Evolutionary conservation across 108 stramenopile genomes (phyloP).

Genomic region (Pseudonitzschia multiseries): DNA sequence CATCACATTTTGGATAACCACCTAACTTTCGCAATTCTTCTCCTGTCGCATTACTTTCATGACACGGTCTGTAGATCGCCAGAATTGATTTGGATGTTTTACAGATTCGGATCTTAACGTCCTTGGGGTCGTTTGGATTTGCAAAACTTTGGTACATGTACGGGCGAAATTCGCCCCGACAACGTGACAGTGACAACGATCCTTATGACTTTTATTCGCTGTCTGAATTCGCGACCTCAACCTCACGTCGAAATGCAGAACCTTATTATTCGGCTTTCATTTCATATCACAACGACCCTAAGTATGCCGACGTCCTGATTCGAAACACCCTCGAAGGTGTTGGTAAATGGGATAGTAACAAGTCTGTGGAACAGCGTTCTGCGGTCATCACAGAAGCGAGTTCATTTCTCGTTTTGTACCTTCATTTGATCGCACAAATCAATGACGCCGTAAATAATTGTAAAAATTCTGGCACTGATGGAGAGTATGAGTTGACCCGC

Average conservation of each 20-base stretch:
- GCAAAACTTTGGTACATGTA: conserved; percentile 66
- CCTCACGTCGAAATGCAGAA: conserved; percentile 50
- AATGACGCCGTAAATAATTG: conserved; percentile 54
- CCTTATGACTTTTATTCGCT: conserved; percentile 53
- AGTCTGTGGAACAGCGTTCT: conserved; percentile 45
- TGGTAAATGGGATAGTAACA: conserved; percentile 48
- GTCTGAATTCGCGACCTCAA: conserved; percentile 51
- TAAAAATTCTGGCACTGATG: conserved; percentile 35
- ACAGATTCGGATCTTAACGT: conserved; percentile 48
- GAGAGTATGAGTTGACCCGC: conserved; percentile 39
- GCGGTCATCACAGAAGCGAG: conserved; percentile 53
- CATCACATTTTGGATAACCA: too few species aligned
- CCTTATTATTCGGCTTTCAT: conserved; percentile 59
- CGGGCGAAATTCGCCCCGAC: conserved; percentile 64
- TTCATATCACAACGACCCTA: conserved; percentile 47
- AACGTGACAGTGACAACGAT: conserved; percentile 50
- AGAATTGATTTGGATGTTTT: conserved; percentile 71
- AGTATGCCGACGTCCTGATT: conserved; percentile 63
- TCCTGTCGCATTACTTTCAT: neutral
- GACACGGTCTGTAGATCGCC: conserved; percentile 15
- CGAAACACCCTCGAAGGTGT: conserved; percentile 47
- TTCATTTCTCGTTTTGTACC: conserved; percentile 63
- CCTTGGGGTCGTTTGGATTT: conserved; percentile 40
- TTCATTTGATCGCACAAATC: conserved; percentile 62
- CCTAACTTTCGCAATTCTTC: neutral